phyloP scores from a whole-genome alignment of 2,329 filamentous ascomycete species.

The Podosphaera fusca region DNA sequence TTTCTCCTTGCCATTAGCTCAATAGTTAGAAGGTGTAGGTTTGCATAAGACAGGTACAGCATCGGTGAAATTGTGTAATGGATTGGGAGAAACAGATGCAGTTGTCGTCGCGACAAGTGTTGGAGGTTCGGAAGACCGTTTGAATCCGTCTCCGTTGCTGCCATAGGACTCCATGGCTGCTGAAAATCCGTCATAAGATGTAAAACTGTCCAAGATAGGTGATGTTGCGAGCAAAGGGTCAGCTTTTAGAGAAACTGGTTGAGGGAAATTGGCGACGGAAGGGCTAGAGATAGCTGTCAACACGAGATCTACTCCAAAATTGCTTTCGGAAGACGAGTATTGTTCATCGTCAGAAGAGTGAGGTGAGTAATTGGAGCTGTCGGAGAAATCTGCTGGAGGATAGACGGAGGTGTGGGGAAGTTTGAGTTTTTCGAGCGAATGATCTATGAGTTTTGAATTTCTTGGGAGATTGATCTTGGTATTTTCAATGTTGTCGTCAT shows the following conservation, averaged over 20 bases:
- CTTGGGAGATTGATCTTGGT: constrained; percentile 3
- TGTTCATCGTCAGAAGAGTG: constrained; percentile 13
- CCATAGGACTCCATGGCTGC: background rate
- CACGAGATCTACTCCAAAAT: constrained; percentile 8
- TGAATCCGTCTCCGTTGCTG: too few relatives aligned
- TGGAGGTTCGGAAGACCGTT: background rate
- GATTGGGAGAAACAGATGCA: background rate
- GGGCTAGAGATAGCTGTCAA: constrained; percentile 12
- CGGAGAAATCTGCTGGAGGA: constrained; percentile 9
- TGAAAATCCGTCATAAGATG: background rate
- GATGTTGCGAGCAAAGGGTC: constrained; percentile 14
- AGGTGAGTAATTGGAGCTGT: constrained; percentile 11
- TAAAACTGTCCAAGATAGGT: constrained; percentile 2
- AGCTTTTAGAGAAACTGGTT: constrained; percentile 11
- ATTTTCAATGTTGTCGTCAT: constrained; percentile 3
- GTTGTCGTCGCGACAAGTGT: background rate
- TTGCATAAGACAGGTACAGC: background rate
- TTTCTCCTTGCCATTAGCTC: too few relatives aligned
- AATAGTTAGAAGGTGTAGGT: background rate
- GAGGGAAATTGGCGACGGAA: constrained; percentile 2
- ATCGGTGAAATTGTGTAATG: background rate
- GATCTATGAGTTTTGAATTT: constrained; percentile 5
- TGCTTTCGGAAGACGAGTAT: constrained; percentile 14
- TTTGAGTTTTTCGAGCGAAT: constrained; percentile 5
- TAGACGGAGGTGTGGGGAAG: constrained; percentile 7